Conservation (phyloP, 169 alveolate genomes). For the Cryptosporidium xiaoi region DNA sequence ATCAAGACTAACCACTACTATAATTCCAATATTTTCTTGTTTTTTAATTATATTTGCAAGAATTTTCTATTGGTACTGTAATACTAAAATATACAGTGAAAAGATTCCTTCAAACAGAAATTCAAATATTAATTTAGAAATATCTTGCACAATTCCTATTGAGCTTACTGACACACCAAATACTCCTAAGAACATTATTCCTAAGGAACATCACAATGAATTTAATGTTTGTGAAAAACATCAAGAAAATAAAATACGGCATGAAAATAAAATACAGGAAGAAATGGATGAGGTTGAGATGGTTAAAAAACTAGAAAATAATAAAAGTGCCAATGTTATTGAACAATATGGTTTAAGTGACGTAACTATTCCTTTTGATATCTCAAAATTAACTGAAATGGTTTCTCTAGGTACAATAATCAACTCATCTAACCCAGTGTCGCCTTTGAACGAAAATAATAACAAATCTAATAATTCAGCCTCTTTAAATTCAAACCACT, state of each 20-base stretch:
- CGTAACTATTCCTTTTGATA: not conserved
- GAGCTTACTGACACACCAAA: conserved; percentile 40
- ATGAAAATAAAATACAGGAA: not conserved
- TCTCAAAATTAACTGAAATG: conserved; percentile 21
- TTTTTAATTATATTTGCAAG: conserved; percentile 29
- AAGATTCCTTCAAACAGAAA: conserved; percentile 1
- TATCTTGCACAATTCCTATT: conserved; percentile 49
- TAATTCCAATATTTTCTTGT: conserved; percentile 47
- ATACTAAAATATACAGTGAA: conserved; percentile 36
- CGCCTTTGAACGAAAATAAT: not conserved
- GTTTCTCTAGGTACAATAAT: not conserved
- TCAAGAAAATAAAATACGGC: not conserved
- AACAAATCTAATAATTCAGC: not conserved
- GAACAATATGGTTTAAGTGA: no score
- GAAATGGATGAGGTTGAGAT: no score
- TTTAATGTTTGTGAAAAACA: not conserved
- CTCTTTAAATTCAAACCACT: no score
- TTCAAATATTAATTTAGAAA: not conserved
- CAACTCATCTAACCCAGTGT: not conserved
- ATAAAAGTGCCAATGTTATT: not conserved
- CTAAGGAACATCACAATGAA: not conserved
- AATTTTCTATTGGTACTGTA: conserved; percentile 30
- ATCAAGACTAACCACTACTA: conserved; percentile 52
- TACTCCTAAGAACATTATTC: conserved; percentile 32
- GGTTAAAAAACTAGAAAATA: not conserved